Conservation (phyloP, 768 basidiomycete genomes). For the Hemileccinum rubropunctum region DNA sequence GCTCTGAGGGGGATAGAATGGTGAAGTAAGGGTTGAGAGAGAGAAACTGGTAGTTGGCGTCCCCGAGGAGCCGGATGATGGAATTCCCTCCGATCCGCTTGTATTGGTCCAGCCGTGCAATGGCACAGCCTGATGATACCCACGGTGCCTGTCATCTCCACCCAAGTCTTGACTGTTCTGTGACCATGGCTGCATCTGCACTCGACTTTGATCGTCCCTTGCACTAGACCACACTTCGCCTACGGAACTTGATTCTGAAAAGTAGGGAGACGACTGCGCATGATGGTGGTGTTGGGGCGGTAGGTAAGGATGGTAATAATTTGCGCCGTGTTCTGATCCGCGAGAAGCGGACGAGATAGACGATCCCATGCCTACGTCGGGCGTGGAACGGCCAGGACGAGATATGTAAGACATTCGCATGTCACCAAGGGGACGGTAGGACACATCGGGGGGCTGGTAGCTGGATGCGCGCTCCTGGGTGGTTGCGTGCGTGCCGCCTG, state of each 20-base stretch:
- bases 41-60: slow-evolving; percentile 24
- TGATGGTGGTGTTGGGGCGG: slow-evolving; percentile 24
- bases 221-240: slow-evolving; percentile 21
- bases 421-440: slow-evolving; percentile 28
- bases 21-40: slow-evolving; percentile 56
- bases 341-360: slow-evolving; percentile 23
- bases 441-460: slow-evolving; percentile 25
- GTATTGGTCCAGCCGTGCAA: slow-evolving; percentile 27
- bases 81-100: slow-evolving; percentile 22
- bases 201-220: slow-evolving; percentile 23
- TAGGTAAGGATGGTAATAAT: slow-evolving; percentile 27
- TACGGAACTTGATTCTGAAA: slow-evolving; percentile 15
- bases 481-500: slow-evolving; percentile 11
- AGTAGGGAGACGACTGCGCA: slow-evolving; percentile 24
- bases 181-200: slow-evolving; percentile 24
- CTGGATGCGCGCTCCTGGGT: slow-evolving; percentile 18
- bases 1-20: slow-evolving; percentile 50
- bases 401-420: slow-evolving; percentile 26
- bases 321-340: slow-evolving; percentile 23
- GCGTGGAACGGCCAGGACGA: slow-evolving; percentile 26
- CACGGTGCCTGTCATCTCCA: slow-evolving; percentile 29
- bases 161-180: slow-evolving; percentile 23
- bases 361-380: slow-evolving; percentile 21
- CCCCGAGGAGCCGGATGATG: slow-evolving; percentile 21
- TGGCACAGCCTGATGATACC: slow-evolving; percentile 23